Base-by-base conservation (phyloP, 169 alveolate species). In the Toxoplasma gondii region DNA sequence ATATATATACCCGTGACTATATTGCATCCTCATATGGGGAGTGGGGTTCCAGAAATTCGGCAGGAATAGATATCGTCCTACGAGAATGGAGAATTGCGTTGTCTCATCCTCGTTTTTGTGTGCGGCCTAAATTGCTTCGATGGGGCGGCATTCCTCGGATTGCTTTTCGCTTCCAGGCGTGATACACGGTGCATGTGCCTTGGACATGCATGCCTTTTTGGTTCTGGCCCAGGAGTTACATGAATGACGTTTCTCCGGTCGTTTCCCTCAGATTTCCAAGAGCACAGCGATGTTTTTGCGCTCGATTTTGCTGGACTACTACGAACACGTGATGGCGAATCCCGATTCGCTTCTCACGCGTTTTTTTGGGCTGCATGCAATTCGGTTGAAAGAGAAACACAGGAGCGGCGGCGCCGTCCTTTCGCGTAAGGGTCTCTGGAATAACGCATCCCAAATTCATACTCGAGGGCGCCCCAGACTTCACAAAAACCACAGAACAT, bases 281-380 rank as follows among this genome's bases (percentile, higher is more conserved):
- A 95, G 92, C 86, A 95, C 96, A n/a, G 97, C 96, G 9, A 34
- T 64, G 31, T 95, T 96, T 36, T 82, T 96, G 88, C 96, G 97
- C 53, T 93, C 96, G 64, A 82, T 95, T 41, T 74, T 96, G 94
- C 83, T 70, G 16, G 94, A 88, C 82, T 96, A 96, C 92, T 96
- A 94, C 83, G 91, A 86, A 39, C 97, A 96, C 90, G 93, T 94
- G 70, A 95, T 93, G 94, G 86, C 92, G n/a, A 93, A 97, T 94
- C 97, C 97, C n/a, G 95, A 97, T 91, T 96, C 98, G 67, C 88
- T 97, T 86, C 93, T 94, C n/a, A 94, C 96, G 67, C 94, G 97
- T 54, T 97, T 98, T 86, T 98, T 97, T 74, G 99, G 99, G 9
- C 97, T 98, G 78, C 99, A 98, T 92, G 98, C 98, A 92, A 97